Base-by-base conservation (phyloP, 2,329 filamentous ascomycete genomes). In the Leptographium flavum region DNA sequence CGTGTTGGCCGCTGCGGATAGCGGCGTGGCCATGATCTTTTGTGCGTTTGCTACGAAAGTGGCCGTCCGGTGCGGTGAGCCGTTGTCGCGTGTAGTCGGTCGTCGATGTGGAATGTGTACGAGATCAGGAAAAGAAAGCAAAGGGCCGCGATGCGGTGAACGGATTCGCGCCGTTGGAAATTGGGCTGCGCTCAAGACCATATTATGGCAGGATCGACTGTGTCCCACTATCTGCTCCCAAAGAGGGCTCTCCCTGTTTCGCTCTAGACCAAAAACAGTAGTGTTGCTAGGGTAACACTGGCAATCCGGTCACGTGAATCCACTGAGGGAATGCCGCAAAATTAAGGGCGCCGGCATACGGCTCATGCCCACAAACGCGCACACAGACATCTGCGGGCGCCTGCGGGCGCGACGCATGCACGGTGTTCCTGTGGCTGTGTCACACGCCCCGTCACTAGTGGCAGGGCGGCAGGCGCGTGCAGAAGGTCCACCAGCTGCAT, bases 1-100 rank as follows among this genome's bases (percentile, higher is more conserved):
- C 46, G 60, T 57, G 54, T 59, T 61, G 39, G 56, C 57, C 40
- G 59, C 58, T 46, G 62, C 63, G 50, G 61, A 63, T 48, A 69
- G 55, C 42, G 66, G 65, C 54, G 60, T 60, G 52, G 63, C 58
- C 63, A 64, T 67, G 47, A 44, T 31, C 21, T 22, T 15, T 17
- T 19, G 15, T 11, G 38, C n/a, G 3, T 30, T 13, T 40, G 25
- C 19, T 19, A 9, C n/a, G n/a, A n/a, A n/a, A n/a, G n/a, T n/a
- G n/a, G n/a, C n/a, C n/a, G n/a, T n/a, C n/a, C n/a, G n/a, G n/a
- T n/a, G n/a, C n/a, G n/a, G n/a, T n/a, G n/a, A n/a, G n/a, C n/a
- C n/a, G n/a, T 4, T 28, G 27, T 41, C 5, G 9, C 32, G 27
- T 13, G 27, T 21, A n/a, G 19, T 32, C 4, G 31, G 28, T 41